Conservation (phyloP, 2,329 filamentous ascomycete species). For the Diaporthe capsici region DNA sequence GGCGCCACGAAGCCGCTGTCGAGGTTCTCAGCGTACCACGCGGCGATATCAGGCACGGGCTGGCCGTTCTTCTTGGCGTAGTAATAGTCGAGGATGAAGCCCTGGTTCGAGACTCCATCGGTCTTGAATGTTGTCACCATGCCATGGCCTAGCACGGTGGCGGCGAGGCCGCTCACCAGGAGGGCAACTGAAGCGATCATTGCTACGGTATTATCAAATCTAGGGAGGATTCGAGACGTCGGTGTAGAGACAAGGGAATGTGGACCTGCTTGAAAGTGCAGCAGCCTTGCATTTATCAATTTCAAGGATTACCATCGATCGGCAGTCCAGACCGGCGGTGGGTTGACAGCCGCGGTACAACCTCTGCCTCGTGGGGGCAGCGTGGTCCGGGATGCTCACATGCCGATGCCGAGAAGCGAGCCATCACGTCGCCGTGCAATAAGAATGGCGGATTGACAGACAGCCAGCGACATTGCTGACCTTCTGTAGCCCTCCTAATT, state of each 20-base stretch:
- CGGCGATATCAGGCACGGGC: constrained; percentile 44
- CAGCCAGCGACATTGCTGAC: no score
- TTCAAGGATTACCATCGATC: no score
- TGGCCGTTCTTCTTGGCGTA: constrained; percentile 49
- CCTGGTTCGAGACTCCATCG: constrained; percentile 53
- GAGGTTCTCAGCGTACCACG: constrained; percentile 51
- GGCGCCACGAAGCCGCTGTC: constrained; percentile 41
- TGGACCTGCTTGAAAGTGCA: background rate
- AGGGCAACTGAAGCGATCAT: constrained; percentile 22
- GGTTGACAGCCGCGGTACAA: background rate
- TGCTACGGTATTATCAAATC: background rate
- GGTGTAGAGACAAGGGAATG: background rate
- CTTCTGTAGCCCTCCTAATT: background rate
- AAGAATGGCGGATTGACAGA: background rate
- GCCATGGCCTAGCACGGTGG: constrained; percentile 54
- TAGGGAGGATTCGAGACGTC: background rate
- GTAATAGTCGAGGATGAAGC: constrained; percentile 52
- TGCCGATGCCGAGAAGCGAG: background rate
- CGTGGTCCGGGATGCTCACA: background rate
- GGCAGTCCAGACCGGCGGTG: background rate
- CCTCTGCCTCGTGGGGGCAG: constrained; percentile 18
- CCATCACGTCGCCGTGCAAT: background rate
- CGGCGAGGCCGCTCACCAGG: constrained; percentile 41
- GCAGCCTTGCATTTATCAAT: constrained; percentile 1
- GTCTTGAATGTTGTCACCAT: constrained; percentile 64